Conservation (phyloP, 1,284 basidiomycete species). For the Ustilago lituana region DNA sequence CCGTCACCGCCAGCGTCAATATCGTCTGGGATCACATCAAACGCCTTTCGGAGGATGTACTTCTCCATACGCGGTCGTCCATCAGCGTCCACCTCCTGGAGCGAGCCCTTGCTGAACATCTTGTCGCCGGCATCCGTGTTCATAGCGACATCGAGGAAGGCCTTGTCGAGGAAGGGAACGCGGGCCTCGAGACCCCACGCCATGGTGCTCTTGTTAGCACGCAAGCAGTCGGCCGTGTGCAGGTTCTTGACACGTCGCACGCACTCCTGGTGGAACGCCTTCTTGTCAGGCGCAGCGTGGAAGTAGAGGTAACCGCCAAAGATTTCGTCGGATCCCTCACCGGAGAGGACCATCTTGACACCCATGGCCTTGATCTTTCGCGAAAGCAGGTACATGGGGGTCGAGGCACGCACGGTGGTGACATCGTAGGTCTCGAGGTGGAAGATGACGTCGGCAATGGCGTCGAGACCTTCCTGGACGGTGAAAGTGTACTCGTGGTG, state of each 20-base stretch:
- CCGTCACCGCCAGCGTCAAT: conserved; percentile 71
- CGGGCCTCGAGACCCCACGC: conserved; percentile 99
- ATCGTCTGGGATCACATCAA: conserved; percentile 82
- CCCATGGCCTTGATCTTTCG: conserved; percentile 99
- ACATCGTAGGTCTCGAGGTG: conserved; percentile 99
- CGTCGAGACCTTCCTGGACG: conserved; percentile 96
- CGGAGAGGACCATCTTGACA: conserved; percentile 99
- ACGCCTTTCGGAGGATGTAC: conserved; percentile 98
- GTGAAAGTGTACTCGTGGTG: conserved; percentile 99
- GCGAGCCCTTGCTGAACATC: conserved; percentile 84
- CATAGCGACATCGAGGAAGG: conserved; percentile 94
- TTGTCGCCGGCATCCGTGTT: conserved; percentile 88
- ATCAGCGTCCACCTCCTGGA: conserved; percentile 76
- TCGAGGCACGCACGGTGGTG: conserved; percentile 96
- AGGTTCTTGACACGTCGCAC: conserved; percentile 96
- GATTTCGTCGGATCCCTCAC: conserved; percentile 98
- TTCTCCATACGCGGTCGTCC: conserved; percentile 68
- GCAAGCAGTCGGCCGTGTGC: conserved; percentile 95
- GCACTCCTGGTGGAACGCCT: conserved; percentile 93
- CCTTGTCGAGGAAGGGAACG: conserved; percentile 98
- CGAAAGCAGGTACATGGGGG: conserved; percentile 95
- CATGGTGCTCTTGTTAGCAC: conserved; percentile 99
- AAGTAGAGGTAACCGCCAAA: conserved; percentile 99
- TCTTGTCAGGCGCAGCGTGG: conserved; percentile 91
- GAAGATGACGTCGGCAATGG: conserved; percentile 96